These are phyloP conservation scores for Wickerhamiella australiensis DNA, from an alignment of 805 yeast genomes.

Conservation along the genomic window DNA sequence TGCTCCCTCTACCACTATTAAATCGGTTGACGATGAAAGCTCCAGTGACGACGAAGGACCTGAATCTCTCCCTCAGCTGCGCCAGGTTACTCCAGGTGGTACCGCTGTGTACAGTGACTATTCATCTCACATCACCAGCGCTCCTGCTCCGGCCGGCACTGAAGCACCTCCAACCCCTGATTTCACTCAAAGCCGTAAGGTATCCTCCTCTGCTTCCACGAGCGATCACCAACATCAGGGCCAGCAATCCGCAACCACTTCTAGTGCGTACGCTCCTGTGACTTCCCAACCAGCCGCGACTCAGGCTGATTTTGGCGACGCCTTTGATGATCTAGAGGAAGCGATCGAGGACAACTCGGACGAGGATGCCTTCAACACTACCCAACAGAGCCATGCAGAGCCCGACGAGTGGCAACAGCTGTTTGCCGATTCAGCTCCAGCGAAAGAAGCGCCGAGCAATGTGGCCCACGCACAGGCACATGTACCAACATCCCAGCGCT, in stretches of 20 bases:
- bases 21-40: conserved; percentile 16
- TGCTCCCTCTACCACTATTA: neutral
- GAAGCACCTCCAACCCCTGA: neutral
- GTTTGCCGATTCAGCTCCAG: conserved; percentile 51
- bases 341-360: conserved; percentile 26
- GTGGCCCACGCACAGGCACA: neutral
- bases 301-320: conserved; percentile 25
- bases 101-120: neutral
- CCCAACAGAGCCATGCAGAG: conserved; percentile 18
- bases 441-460: conserved; percentile 13
- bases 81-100: neutral
- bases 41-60: conserved; percentile 26
- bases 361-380: neutral
- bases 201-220: too few relatives aligned
- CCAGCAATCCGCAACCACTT: neutral
- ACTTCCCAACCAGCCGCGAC: conserved; percentile 15
- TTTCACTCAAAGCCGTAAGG: neutral
- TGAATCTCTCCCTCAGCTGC: conserved; percentile 17
- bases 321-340: conserved; percentile 30
- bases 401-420: conserved; percentile 88
- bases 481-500: neutral
- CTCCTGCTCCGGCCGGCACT: neutral
- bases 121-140: neutral
- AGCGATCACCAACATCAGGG: too few relatives aligned
- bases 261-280: neutral